phyloP scores from a whole-genome alignment of 345 rosid species.

The Rhodomyrtus tomentosa region DNA sequence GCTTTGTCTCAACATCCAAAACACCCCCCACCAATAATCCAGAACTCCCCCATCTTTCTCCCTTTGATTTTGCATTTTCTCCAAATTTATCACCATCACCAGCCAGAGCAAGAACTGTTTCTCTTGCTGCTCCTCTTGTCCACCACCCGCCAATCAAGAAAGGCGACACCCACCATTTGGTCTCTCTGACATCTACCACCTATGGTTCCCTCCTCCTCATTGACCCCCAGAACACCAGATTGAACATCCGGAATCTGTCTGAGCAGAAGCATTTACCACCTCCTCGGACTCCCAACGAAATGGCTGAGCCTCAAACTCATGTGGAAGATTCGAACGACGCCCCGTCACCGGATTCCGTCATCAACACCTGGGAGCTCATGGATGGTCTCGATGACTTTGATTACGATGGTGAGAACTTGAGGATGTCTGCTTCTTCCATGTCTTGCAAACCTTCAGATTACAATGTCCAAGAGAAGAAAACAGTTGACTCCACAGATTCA shows the following conservation, averaged over 20 bases:
- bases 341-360: slow-evolving; percentile 66
- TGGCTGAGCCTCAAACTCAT: slow-evolving; percentile 1
- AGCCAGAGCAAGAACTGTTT: slow-evolving; percentile 30
- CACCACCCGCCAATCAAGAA: slow-evolving; percentile 80
- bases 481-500: background rate
- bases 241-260: slow-evolving; percentile 5
- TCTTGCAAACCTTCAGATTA: slow-evolving; percentile 11
- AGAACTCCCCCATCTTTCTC: slow-evolving; percentile 8
- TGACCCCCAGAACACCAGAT: slow-evolving; percentile 12
- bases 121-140: slow-evolving; percentile 58
- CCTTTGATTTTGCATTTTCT: background rate
- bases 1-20: slow-evolving; percentile 48
- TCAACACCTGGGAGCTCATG: slow-evolving; percentile 97
- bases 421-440: slow-evolving; percentile 1
- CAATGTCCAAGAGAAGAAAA: background rate
- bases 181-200: slow-evolving; percentile 71
- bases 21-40: slow-evolving; percentile 2
- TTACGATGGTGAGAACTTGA: slow-evolving; percentile 2
- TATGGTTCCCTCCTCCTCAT: slow-evolving; percentile 68
- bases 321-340: slow-evolving; percentile 10
- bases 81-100: slow-evolving; percentile 16
- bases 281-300: slow-evolving; percentile 3
- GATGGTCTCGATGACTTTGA: slow-evolving; percentile 69
- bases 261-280: slow-evolving; percentile 2
- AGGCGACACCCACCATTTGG: slow-evolving; percentile 88